Evolutionary conservation across 2,329 filamentous ascomycete genomes (phyloP).

Genomic region (Ascochyta fabae): DNA sequence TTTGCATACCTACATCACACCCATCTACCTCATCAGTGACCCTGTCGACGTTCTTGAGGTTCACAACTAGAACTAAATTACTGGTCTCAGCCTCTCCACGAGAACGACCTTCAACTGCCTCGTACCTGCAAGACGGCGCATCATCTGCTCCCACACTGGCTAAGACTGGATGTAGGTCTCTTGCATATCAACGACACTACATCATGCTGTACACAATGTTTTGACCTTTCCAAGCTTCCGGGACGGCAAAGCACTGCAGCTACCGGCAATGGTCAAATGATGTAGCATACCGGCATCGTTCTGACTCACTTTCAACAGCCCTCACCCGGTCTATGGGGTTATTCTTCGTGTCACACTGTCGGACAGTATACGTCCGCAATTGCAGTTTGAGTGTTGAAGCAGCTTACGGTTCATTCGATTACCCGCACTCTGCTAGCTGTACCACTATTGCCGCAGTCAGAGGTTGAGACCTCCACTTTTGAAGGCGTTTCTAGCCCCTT

Average conservation of each 20-base stretch:
- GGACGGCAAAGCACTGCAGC: not conserved
- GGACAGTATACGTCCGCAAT: not conserved
- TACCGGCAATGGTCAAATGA: not conserved
- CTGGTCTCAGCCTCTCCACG: not conserved
- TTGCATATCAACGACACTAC: not conserved
- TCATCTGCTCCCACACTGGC: not conserved
- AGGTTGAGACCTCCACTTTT: conserved; percentile 1
- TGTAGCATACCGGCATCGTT: not conserved
- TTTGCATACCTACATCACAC: not conserved
- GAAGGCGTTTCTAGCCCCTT: not conserved
- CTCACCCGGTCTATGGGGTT: not conserved
- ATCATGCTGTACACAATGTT: conserved; percentile 1
- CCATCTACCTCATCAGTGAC: too few species aligned
- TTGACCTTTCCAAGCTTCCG: not conserved
- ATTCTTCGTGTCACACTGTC: not conserved
- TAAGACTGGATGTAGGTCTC: not conserved
- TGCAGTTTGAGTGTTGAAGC: not conserved
- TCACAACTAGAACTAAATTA: not conserved
- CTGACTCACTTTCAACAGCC: not conserved
- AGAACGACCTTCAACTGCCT: not conserved
- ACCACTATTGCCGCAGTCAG: not conserved
- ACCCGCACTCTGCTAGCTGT: not conserved
- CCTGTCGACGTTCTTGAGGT: not conserved
- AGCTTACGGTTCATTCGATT: not conserved
- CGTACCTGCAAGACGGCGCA: conserved; percentile 2